Conservation (phyloP, 2,329 filamentous ascomycete species). For the Cytospora schulzeri region DNA sequence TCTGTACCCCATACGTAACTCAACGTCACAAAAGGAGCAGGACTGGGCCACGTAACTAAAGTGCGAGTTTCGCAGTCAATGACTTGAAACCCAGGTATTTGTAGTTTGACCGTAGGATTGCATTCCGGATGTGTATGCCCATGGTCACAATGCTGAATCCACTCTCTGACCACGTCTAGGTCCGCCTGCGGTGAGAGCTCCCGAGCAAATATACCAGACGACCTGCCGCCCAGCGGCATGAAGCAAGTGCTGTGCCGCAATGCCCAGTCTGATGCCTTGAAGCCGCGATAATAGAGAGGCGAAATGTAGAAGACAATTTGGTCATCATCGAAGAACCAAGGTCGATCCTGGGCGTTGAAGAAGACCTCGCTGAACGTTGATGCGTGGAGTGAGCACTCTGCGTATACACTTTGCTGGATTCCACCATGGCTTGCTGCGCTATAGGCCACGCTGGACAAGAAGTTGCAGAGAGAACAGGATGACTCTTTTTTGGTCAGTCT, state of each 20-base stretch:
- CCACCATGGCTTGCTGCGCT: not conserved
- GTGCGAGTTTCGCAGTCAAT: conserved; percentile 16
- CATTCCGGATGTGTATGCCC: conserved; percentile 20
- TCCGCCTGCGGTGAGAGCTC: conserved; percentile 10
- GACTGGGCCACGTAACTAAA: not conserved
- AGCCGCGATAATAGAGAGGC: conserved; percentile 10
- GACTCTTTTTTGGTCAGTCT: conserved; percentile 2
- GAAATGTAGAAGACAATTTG: conserved; percentile 14
- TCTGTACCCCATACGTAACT: conserved; percentile 21
- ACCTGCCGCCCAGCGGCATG: not conserved
- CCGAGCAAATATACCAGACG: conserved; percentile 11
- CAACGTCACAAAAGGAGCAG: conserved; percentile 10
- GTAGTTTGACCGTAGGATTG: not conserved
- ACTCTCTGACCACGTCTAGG: conserved; percentile 4
- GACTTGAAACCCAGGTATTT: not conserved
- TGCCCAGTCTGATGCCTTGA: conserved; percentile 17
- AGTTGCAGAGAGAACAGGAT: conserved; percentile 1
- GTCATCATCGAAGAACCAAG: conserved; percentile 2
- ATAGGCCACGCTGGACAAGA: not conserved
- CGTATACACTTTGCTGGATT: not conserved
- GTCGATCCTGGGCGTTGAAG: conserved; percentile 8
- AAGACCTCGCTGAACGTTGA: conserved; percentile 14
- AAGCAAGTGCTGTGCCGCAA: conserved; percentile 11
- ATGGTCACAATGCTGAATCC: conserved; percentile 11
- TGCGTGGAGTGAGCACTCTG: conserved; percentile 7